Evolutionary conservation across 306 rosid genomes (phyloP), one percentile per base, ranked within the genome.

Genomic region (Fagus crenata): DNA sequence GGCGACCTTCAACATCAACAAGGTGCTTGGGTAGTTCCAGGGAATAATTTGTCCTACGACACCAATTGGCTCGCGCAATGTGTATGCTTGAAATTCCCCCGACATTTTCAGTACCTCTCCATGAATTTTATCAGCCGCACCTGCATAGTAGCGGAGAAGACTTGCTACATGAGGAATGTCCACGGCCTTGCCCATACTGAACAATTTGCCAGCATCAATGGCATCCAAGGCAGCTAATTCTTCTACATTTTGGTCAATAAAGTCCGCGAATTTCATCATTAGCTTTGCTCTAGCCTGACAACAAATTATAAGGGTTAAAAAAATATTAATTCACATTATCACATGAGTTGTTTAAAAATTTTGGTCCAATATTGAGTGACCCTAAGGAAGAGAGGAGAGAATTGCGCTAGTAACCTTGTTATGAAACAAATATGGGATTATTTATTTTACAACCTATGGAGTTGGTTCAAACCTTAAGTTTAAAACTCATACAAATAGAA

Each of bases 61-160:
- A 1, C 98, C 98, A 11, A 91, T 79, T 2, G 98, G 97, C 58
- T 93, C 98, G 1, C 80, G 41, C 53, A 93, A 81, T 1, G 98
- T 93, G 71, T 91, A 90, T 5, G 83, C 98, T 0, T 91, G 96
- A 9, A 87, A 69, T 37, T 85, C 80, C 0, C 78, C 33, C 0
- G 90, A 43, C 59, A 90, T 72, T 74, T 93, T 93, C 13, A 93
- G 72, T 0, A 87, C 92, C 69, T 87, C 84, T 1, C 98, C 98
- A 2, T 93, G 97, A 51, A 91, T 80, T 80, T 93, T 93, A 81
- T 93, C 98, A 5, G 97, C 98, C 37, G 97, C 96, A 9, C 98
- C 98, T 0, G 98, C 97, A 61, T 91, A 93, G 87, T 91, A 91
- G 12, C 94, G 90, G 2, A 93, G 8, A 0, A 17, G 74, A 4